phyloP scores from a whole-genome alignment of 352 stramenopile genomes.

The Phytophthora pseudosyringae region DNA sequence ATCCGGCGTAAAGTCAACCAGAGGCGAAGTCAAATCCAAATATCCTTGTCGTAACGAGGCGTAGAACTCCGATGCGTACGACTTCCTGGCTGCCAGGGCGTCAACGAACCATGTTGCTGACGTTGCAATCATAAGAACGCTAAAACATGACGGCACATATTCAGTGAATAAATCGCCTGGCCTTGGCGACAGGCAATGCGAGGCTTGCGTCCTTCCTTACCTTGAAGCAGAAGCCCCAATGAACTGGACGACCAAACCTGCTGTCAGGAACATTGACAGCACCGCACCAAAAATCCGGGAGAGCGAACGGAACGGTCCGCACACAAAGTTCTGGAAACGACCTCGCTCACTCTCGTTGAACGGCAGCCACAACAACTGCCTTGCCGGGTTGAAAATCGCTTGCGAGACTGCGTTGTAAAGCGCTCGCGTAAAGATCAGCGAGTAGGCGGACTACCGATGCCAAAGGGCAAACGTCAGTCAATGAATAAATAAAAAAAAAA shows the following conservation, averaged over 20 bases:
- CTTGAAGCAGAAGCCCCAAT: slow-evolving; percentile 65
- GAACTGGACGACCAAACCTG: slow-evolving; percentile 45
- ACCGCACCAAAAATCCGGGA: slow-evolving; percentile 79
- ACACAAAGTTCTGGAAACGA: slow-evolving; percentile 84
- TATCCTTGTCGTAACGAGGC: slow-evolving; percentile 83
- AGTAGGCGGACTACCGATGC: slow-evolving; percentile 45
- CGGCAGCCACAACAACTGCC: slow-evolving; percentile 87
- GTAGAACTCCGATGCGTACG: slow-evolving; percentile 89
- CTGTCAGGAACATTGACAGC: slow-evolving; percentile 74
- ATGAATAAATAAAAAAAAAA: slow-evolving; percentile 1
- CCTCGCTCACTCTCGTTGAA: slow-evolving; percentile 75
- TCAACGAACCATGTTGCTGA: slow-evolving; percentile 74
- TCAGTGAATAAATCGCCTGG: not conserved
- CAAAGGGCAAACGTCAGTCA: too few relatives aligned
- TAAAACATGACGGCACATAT: slow-evolving; percentile 23
- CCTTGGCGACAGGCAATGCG: not conserved
- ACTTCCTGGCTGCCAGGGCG: slow-evolving; percentile 74
- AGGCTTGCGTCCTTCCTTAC: slow-evolving; percentile 30
- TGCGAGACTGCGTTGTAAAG: slow-evolving; percentile 85
- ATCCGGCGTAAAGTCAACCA: slow-evolving; percentile 86
- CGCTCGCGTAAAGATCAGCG: slow-evolving; percentile 70
- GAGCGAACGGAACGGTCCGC: slow-evolving; percentile 79
- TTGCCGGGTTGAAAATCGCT: slow-evolving; percentile 83
- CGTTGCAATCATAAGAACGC: slow-evolving; percentile 65
- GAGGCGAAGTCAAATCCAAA: slow-evolving; percentile 76